Conservation (phyloP, 176 grass and related monocot genomes). For the Saccharum officinarum region DNA sequence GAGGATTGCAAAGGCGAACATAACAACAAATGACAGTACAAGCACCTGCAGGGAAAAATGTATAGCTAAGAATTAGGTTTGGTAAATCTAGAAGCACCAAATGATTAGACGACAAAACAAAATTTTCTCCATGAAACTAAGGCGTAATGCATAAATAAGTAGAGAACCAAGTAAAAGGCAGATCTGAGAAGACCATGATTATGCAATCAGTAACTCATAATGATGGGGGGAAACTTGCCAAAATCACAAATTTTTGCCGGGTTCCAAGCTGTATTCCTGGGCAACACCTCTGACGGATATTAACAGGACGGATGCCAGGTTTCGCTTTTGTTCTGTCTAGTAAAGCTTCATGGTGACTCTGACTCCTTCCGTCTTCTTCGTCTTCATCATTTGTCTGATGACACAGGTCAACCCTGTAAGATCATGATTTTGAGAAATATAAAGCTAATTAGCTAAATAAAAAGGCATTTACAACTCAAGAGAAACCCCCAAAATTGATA, state of each 20-base stretch:
- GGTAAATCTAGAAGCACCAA: slow-evolving; percentile 23
- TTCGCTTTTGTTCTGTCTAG: slow-evolving; percentile 76
- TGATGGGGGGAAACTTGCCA: slow-evolving; percentile 53
- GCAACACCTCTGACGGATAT: slow-evolving; percentile 62
- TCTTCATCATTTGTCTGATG: slow-evolving; percentile 98
- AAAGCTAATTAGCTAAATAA: slow-evolving; percentile 3
- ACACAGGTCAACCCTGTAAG: slow-evolving; percentile 93
- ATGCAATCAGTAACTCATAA: slow-evolving; percentile 19
- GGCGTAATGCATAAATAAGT: slow-evolving; percentile 31
- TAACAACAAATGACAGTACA: slow-evolving; percentile 79
- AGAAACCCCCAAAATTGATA: neutral
- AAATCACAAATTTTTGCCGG: slow-evolving; percentile 94
- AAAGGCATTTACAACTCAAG: slow-evolving; percentile 23
- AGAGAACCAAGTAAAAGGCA: slow-evolving; percentile 30
- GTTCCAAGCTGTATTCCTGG: slow-evolving; percentile 81
- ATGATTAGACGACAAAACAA: slow-evolving; percentile 35
- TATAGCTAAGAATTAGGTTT: slow-evolving; percentile 18
- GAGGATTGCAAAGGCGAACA: slow-evolving; percentile 77
- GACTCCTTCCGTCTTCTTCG: slow-evolving; percentile 79
- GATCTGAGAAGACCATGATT: neutral
- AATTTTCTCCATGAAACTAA: neutral
- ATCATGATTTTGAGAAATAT: slow-evolving; percentile 36
- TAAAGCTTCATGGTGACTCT: slow-evolving; percentile 77
- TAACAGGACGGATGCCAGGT: slow-evolving; percentile 44
- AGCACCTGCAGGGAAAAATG: slow-evolving; percentile 61